Evolutionary conservation across 352 stramenopile genomes (phyloP), one percentile per base, ranked within the genome.

Genomic region (Thraustotheca clavata): DNA sequence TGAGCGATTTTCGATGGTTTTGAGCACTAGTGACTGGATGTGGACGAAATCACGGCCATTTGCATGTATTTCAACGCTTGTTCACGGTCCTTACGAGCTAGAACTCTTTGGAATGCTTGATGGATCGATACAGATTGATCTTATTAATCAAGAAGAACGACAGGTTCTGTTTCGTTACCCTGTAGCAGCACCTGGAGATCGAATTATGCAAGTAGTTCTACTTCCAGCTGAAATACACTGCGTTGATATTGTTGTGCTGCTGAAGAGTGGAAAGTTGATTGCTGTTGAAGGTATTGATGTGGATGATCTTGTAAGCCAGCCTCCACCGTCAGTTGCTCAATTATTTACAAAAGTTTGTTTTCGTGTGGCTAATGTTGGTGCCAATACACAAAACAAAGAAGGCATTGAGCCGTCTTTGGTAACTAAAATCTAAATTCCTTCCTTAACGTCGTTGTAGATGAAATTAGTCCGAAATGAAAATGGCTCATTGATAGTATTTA

Each of bases 221-320:
- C 36, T 34, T 24, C 20, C 46, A 9, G n/a, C 18, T 8, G 41
- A 40, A 24, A 24, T 16, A 9, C 22, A n/a, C 4, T 33, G 52
- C 27, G 24, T 52, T 18, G 38, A 54, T 36, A 65, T 65, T 38
- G 20, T 65, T n/a, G 57, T 65, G 3, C 57, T 65, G 1, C 26
- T 55, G 12, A 9, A 35, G 16, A 65, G 57, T 41, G 57, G 57
- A 16, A 65, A 65, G 31, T 27, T 65, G 33, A 39, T 65, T 27
- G 36, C 57, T 6, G 57, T 65, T 16, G 57, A 65, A 54, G 57
- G 38, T 16, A 27, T 65, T 4, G 4, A 35, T 27, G 8, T 65
- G n/a, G 14, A 47, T 11, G 40, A 65, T 27, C 35, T 65, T 20
- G 14, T 41, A 2, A 11, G 40, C 36, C 24, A 24, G 31, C 57